Base-by-base conservation (phyloP, 2,329 filamentous ascomycete species). In the Tolypocladium amazonense region DNA sequence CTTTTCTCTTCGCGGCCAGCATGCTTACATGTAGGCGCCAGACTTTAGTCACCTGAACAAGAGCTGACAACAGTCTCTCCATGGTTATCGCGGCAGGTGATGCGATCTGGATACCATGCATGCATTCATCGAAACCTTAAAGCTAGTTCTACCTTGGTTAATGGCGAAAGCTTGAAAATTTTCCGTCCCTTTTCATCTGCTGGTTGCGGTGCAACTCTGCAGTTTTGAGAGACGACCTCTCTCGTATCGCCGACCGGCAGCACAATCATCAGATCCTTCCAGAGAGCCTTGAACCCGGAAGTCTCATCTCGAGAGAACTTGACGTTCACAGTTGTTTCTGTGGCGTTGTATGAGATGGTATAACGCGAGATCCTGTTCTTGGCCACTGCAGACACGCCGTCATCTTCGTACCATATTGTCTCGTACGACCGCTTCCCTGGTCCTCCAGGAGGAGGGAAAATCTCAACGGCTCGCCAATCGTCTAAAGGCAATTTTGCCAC, bases 391-490 rank as follows among this genome's bases (percentile, higher is more conserved):
- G 73, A 69, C 2, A 75, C 68, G 5, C 75, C 74, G 15, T 77
- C 73, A 27, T 76, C 75, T 59, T 77, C 75, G 35, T 70, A 70
- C 74, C 74, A 77, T 0, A 60, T 61, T 1, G 60, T 71, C 57
- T 67, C 64, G 14, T 70, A 71, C 65, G 65, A 68, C 53, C 67
- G 68, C 8, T 62, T 64, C 18, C 59, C 56, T 3, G 62, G 62
- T 0, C 60, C 58, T 25, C 56, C 56, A 12, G 60, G 67, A 0
- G 74, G 72, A 0, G 76, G 76, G 62, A 77, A 77, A 27, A 79
- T 75, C 63, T 78, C 76, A 0, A 77, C 69, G 0, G 69, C 75
- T 4, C 76, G 70, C 64, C 71, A 76, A 63, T 78, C 75, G 33
- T 78, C 76, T 5, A 73, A 67, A 0, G 72, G 74, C 6, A 77